phyloP scores from a whole-genome alignment of 2,329 filamentous ascomycete genomes.

The Beauveria bassiana region DNA sequence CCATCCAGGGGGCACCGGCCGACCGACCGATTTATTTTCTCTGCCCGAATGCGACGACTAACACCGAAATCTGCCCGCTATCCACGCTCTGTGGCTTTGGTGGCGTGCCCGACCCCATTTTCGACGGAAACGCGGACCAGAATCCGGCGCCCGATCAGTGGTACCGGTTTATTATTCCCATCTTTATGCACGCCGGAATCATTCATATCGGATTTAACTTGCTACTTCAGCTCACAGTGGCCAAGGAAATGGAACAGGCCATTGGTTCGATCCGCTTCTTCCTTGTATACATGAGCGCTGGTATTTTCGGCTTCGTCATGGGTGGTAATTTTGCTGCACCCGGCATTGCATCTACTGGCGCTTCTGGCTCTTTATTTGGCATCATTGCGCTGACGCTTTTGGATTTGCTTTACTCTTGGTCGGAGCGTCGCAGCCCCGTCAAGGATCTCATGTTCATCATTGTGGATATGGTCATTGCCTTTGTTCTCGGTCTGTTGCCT shows the following conservation, averaged over 20 bases:
- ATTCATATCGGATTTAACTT: constrained; percentile 96
- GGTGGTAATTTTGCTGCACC: constrained; percentile 87
- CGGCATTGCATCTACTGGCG: constrained; percentile 76
- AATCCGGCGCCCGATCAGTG: constrained; percentile 76
- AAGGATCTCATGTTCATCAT: constrained; percentile 84
- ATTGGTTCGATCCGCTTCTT: constrained; percentile 86
- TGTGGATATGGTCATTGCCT: constrained; percentile 79
- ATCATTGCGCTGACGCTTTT: constrained; percentile 82
- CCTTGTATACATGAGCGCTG: constrained; percentile 80
- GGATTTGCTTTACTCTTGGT: constrained; percentile 90
- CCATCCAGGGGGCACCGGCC: constrained; percentile 46
- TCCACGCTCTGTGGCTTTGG: constrained; percentile 77
- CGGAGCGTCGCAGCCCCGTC: constrained; percentile 64
- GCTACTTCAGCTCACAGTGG: constrained; percentile 81
- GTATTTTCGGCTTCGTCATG: constrained; percentile 93
- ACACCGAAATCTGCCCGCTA: constrained; percentile 58
- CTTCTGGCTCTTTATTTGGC: constrained; percentile 85
- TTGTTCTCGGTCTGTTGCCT: constrained; percentile 84
- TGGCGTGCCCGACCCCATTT: constrained; percentile 59
- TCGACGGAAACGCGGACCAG: constrained; percentile 42
- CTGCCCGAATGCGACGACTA: constrained; percentile 71
- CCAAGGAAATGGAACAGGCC: constrained; percentile 82
- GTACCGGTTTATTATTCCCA: constrained; percentile 92
- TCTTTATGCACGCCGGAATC: constrained; percentile 89
- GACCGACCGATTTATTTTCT: constrained; percentile 52